Evolutionary conservation across 176 grass and related monocot genomes (phyloP), one percentile per base, ranked within the genome.

Genomic region (Oryza coarctata): DNA sequence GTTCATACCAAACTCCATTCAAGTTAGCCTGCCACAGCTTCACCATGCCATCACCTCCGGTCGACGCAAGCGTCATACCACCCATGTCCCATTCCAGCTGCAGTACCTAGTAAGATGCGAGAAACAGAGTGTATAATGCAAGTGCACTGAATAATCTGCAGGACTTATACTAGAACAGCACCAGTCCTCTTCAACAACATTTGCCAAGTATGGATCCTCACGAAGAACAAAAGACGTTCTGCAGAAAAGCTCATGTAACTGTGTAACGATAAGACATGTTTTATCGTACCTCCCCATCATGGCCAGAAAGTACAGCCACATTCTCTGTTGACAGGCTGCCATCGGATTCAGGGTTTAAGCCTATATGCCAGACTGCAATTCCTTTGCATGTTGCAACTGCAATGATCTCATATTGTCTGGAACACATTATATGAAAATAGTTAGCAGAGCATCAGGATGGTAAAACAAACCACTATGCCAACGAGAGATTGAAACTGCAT

Each of bases 61-160:
- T 95, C 22, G 96, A 99, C 63, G 96, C 96, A 9, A 95, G 87
- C 22, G 96, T 99, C 96, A 92, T 90, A 17, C 96, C 96, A 2
- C 96, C 84, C 89, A 95, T 93, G 80, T 99, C 91, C 96, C 96
- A 92, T 62, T 95, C 93, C 82, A 99, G 75, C 63, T 99, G 96
- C 85, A 89, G 95, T 22, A 99, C 90, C 96, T 98, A 75, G 34
- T 49, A 41, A 7, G 25, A 44, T 61, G 66, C 26, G 11, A 80
- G 68, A 20, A 73, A 73, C 34, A 38, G 11, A 86, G 60, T 65
- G 76, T 66, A 63, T 58, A 62, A 81, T 41, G 11, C 45, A 52
- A 63, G 25, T 63, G n/a, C 68, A 31, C 23, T 52, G 23, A 57
- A 61, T 52, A 74, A 57, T 38, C 67, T 62, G 50, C 10, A 15